phyloP scores from a whole-genome alignment of 2,329 filamentous ascomycete species.

The Aspergillus sp. region DNA sequence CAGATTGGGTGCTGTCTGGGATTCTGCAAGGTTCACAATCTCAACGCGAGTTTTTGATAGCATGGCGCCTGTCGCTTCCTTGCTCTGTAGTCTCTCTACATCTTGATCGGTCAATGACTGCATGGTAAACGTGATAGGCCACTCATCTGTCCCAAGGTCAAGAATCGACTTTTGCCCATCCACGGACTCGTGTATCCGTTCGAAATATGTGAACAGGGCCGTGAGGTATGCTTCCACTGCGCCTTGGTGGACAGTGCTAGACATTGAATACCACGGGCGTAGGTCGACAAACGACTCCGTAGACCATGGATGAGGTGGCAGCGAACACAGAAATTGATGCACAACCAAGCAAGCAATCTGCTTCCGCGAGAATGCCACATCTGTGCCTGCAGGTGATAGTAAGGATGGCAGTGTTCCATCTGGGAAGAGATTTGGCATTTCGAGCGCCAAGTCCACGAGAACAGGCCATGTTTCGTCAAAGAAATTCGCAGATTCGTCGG shows the following conservation, averaged over 20 bases:
- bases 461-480: not conserved
- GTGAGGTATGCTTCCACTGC: constrained; percentile 3
- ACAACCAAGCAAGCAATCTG: constrained; percentile 5
- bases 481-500: not conserved
- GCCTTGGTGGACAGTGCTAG: constrained; percentile 1
- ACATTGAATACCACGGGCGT: not conserved
- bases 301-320: not conserved
- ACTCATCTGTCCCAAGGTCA: not conserved
- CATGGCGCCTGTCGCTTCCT: not conserved
- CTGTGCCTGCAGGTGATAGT: not conserved
- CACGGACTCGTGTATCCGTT: not conserved
- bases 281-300: constrained; percentile 9
- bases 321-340: constrained; percentile 6
- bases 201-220: constrained; percentile 7
- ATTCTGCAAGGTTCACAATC: not conserved
- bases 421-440: constrained; percentile 2
- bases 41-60: not conserved
- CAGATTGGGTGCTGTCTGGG: not conserved
- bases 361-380: not conserved
- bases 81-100: not conserved
- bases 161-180: not conserved
- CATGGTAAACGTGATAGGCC: not conserved
- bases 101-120: not conserved
- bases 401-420: not conserved
- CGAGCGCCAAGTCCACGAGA: constrained; percentile 1